Conservation (phyloP, 257 asterid species). For the Phtheirospermum japonicum region DNA sequence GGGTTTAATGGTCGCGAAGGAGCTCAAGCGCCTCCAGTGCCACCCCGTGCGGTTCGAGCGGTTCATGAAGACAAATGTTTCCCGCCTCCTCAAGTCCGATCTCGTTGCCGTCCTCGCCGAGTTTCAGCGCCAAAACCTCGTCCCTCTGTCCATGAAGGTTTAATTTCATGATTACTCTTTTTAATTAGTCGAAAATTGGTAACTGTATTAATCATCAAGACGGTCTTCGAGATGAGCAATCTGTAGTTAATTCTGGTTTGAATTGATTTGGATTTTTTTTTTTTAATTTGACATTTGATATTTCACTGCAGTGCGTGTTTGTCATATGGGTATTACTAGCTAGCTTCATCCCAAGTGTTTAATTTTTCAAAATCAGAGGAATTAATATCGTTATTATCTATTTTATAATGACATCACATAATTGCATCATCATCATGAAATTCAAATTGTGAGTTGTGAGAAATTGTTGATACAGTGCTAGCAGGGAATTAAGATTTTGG, state of each 20-base stretch:
- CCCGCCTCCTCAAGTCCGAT: slow-evolving; percentile 90
- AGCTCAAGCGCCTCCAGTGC: slow-evolving; percentile 78
- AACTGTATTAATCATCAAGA: background rate
- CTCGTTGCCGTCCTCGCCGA: slow-evolving; percentile 85
- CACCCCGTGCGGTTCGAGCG: slow-evolving; percentile 62
- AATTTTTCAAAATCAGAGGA: too few relatives aligned
- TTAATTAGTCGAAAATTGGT: background rate
- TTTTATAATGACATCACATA: background rate
- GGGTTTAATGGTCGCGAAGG: slow-evolving; percentile 86
- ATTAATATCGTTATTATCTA: background rate
- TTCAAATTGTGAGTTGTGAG: background rate
- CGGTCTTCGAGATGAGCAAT: background rate
- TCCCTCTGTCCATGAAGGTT: slow-evolving; percentile 75
- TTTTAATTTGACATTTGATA: background rate
- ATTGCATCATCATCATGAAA: background rate
- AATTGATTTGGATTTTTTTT: too few relatives aligned
- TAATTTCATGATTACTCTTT: background rate
- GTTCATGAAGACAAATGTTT: slow-evolving; percentile 67
- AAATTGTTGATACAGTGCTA: background rate
- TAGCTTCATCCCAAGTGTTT: background rate
- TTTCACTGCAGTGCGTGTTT: too few relatives aligned
- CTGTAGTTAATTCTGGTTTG: background rate
- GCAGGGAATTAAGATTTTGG: background rate
- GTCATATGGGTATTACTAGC: background rate
- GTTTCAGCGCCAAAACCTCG: slow-evolving; percentile 88